Evolutionary conservation across 768 basidiomycete genomes (phyloP).

Genomic region (Leccinum arenicola): DNA sequence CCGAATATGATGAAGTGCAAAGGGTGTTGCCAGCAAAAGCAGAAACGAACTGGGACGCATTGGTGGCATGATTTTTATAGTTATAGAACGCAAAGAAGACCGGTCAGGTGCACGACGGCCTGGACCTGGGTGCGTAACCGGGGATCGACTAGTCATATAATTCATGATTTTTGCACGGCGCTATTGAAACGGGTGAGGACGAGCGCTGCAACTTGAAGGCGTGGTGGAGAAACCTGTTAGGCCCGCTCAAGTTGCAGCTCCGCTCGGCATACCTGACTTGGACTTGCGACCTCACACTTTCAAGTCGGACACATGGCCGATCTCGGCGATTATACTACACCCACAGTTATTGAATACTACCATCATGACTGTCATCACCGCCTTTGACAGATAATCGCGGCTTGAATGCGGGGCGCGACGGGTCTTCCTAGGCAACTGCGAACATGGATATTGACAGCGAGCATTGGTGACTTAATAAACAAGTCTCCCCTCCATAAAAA

Average conservation of each 20-base stretch:
- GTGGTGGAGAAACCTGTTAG: too few relatives aligned
- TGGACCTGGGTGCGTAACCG: too few relatives aligned
- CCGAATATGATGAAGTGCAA: background rate
- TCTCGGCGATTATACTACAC: background rate
- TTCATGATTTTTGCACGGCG: too few relatives aligned
- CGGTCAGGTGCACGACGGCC: too few relatives aligned
- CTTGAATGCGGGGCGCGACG: background rate
- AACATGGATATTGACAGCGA: background rate
- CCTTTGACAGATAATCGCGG: background rate
- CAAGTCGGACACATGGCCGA: background rate
- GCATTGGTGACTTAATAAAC: background rate
- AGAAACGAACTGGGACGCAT: background rate
- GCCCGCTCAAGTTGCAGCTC: background rate
- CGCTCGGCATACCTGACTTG: background rate
- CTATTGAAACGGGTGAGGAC: too few relatives aligned
- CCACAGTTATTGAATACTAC: background rate
- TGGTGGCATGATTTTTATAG: background rate
- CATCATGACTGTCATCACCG: background rate
- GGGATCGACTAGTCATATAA: too few relatives aligned
- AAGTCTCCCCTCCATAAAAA: background rate
- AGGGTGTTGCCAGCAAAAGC: background rate
- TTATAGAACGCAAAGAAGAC: too few relatives aligned
- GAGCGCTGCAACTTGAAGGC: too few relatives aligned
- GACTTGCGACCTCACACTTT: too few relatives aligned
- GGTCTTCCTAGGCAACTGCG: background rate